Conservation (phyloP, 23 red algal species). For the Gracilaria caudata region DNA sequence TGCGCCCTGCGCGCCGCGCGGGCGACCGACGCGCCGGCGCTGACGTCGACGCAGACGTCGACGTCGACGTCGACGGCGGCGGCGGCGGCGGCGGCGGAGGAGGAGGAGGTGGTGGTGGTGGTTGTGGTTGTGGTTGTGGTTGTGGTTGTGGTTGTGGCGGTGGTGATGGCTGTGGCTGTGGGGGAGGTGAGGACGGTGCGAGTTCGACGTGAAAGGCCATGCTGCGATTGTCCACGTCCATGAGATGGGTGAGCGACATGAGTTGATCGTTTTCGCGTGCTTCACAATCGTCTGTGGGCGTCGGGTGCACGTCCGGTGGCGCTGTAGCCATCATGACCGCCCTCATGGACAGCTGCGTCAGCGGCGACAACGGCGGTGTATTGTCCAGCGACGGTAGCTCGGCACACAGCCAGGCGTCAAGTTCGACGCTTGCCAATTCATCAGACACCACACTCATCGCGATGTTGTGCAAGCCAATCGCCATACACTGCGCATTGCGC, state of each 20-base stretch:
- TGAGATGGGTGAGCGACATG: conserved; percentile 1
- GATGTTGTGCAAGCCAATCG: too few relatives aligned
- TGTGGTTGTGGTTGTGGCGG: background rate
- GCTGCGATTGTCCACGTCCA: conserved; percentile 56
- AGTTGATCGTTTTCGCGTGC: background rate
- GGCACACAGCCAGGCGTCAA: background rate
- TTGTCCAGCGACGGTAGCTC: background rate
- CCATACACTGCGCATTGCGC: too few relatives aligned
- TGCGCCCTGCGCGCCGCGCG: background rate
- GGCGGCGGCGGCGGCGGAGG: too few relatives aligned
- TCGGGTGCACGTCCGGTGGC: background rate
- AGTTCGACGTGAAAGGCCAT: conserved; percentile 40
- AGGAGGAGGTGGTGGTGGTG: background rate
- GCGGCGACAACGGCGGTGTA: background rate
- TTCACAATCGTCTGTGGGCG: background rate
- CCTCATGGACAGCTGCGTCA: background rate
- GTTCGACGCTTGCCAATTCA: background rate
- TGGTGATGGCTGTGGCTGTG: too few relatives aligned
- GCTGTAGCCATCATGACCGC: background rate
- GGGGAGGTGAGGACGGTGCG: background rate
- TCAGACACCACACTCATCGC: background rate
- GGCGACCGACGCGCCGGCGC: background rate
- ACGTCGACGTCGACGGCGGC: too few relatives aligned
- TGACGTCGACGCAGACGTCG: too few relatives aligned
- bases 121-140: background rate